Conservation (phyloP, 768 basidiomycete species). For the Thelephora ganbajun region DNA sequence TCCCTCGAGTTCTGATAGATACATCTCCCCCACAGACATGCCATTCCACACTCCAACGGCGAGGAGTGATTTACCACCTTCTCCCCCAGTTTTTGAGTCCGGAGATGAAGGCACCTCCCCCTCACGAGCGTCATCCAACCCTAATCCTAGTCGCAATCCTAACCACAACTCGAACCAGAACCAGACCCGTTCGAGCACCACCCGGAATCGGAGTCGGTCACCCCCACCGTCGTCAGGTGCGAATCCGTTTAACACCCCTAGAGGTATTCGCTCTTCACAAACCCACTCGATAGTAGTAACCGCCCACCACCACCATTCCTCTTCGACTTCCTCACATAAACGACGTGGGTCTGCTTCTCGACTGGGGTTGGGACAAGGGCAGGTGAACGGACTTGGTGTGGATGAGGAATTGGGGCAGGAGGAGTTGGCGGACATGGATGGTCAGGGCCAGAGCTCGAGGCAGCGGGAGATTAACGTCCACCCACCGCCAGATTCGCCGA, state of each 20-base stretch:
- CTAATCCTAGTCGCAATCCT: too few relatives aligned
- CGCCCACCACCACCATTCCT: too few relatives aligned
- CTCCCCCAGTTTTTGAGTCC: conserved; percentile 15
- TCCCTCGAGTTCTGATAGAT: conserved; percentile 34
- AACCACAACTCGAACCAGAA: too few relatives aligned
- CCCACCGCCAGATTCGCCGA: conserved; percentile 69
- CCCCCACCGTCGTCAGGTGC: conserved; percentile 51
- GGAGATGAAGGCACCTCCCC: conserved; percentile 17
- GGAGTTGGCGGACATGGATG: conserved; percentile 14
- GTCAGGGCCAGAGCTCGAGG: conserved; percentile 8
- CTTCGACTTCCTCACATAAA: too few relatives aligned
- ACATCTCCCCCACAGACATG: conserved; percentile 49
- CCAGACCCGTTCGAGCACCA: too few relatives aligned
- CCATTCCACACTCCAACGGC: conserved; percentile 40
- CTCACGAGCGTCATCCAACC: conserved; percentile 10
- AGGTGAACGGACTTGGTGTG: too few relatives aligned
- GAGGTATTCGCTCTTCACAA: conserved; percentile 42
- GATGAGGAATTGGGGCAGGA: conserved; percentile 9
- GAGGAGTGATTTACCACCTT: conserved; percentile 33
- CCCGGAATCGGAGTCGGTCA: conserved; percentile 14
- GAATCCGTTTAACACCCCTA: conserved; percentile 69
- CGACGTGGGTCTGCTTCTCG: too few relatives aligned
- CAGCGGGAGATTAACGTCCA: conserved; percentile 59
- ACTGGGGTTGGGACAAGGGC: too few relatives aligned
- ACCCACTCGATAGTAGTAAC: conserved; percentile 45